Evolutionary conservation across 495 filamentous ascomycete species (phyloP).

Genomic region (Daldinia decipiens): DNA sequence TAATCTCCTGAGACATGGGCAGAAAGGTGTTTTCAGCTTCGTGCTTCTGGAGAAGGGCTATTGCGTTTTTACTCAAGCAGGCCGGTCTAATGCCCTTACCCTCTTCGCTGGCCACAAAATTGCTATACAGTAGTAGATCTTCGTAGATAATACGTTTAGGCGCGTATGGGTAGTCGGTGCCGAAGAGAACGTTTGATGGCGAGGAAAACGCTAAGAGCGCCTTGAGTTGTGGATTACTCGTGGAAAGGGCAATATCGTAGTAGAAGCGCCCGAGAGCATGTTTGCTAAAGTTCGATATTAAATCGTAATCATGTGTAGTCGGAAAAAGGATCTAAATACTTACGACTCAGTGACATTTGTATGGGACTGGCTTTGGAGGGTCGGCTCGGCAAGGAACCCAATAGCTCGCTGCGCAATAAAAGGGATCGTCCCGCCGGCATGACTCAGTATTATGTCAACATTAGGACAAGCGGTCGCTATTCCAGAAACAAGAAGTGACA

Average conservation of each 20-base stretch:
- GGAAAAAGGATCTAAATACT: not conserved
- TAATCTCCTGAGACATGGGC: not conserved
- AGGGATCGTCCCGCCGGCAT: not conserved
- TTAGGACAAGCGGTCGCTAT: conserved; percentile 1
- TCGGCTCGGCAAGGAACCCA: not conserved
- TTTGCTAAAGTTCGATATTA: not conserved
- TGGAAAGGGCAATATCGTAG: conserved; percentile 1
- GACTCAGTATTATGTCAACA: conserved; percentile 6
- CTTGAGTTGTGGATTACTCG: conserved; percentile 1
- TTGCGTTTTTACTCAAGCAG: not conserved
- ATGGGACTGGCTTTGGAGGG: not conserved
- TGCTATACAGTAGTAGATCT: not conserved
- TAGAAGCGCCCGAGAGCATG: not conserved
- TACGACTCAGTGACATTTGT: not conserved
- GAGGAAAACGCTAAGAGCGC: not conserved
- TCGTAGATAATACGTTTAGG: not conserved
- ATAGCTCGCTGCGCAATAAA: not conserved
- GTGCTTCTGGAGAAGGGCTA: conserved; percentile 1
- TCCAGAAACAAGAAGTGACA: not conserved
- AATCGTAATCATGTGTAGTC: not conserved
- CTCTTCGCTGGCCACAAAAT: conserved; percentile 2
- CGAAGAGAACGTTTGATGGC: not conserved
- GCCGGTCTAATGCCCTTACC: not conserved
- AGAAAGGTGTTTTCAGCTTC: not conserved
- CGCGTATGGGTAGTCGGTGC: conserved; percentile 1